These are phyloP conservation scores for Metschnikowia proteae DNA, from an alignment of 805 yeast species.

Conservation along the genomic window DNA sequence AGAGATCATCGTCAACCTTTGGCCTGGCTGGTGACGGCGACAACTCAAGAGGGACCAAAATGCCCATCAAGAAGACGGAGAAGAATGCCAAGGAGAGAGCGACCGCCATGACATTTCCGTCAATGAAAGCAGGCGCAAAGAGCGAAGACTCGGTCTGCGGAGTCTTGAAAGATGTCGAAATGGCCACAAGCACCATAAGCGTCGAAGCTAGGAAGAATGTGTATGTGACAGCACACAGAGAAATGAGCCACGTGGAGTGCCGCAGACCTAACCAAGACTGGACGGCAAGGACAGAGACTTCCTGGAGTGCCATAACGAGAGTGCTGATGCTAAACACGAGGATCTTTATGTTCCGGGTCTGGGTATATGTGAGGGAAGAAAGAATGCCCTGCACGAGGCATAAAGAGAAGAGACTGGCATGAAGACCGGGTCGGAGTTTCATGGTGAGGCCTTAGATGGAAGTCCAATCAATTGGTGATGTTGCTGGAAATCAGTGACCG, in stretches of 20 bases:
- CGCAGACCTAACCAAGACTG: neutral
- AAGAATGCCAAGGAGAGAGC: neutral
- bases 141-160: neutral
- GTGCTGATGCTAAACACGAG: neutral
- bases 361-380: slow-evolving; percentile 8
- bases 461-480: too few species aligned
- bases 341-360: neutral
- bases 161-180: neutral
- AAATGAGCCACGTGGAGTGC: neutral
- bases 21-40: neutral
- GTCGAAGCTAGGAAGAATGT: neutral
- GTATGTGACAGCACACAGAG: neutral
- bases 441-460: neutral
- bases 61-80: slow-evolving; percentile 3
- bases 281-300: neutral
- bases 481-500: too few species aligned
- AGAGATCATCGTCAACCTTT: neutral
- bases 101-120: neutral
- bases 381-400: slow-evolving; percentile 13
- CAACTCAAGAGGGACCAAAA: neutral
- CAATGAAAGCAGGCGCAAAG: neutral
- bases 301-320: neutral
- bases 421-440: slow-evolving; percentile 3
- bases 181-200: neutral
- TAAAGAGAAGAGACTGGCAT: slow-evolving; percentile 9